These are phyloP conservation scores for Rhizopogon roseolus DNA, from an alignment of 768 basidiomycete genomes.

Conservation along the genomic window DNA sequence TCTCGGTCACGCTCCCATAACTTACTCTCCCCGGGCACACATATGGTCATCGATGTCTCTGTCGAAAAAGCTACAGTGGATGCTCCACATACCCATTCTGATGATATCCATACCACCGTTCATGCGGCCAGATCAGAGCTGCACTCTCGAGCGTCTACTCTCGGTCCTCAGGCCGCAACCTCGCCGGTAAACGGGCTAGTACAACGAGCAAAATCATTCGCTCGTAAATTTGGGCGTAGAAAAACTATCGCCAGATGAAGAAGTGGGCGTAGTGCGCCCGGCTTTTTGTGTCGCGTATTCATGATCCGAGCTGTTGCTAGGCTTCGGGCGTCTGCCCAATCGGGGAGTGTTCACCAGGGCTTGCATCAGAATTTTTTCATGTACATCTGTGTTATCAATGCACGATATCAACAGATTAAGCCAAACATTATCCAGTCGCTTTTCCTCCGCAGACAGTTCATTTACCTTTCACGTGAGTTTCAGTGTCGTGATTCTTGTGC, in stretches of 20 bases:
- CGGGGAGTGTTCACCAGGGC: not conserved
- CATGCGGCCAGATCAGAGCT: conserved; percentile 22
- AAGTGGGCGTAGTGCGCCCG: conserved; percentile 7
- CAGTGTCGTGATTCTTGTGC: conserved; percentile 21
- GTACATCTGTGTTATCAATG: conserved; percentile 13
- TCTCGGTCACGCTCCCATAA: conserved; percentile 37
- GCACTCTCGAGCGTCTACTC: conserved; percentile 32
- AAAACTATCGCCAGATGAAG: conserved; percentile 14
- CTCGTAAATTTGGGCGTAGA: conserved; percentile 40
- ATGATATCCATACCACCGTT: conserved; percentile 10
- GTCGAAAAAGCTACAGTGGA: conserved; percentile 39
- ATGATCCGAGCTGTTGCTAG: conserved; percentile 21
- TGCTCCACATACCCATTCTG: conserved; percentile 1
- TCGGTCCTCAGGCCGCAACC: conserved; percentile 21
- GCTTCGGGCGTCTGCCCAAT: conserved; percentile 15
- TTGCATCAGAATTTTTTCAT: conserved; percentile 17
- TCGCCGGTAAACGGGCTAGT: conserved; percentile 23
- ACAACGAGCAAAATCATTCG: conserved; percentile 35
- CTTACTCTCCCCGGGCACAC: conserved; percentile 25
- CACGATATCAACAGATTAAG: conserved; percentile 13
- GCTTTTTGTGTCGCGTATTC: not conserved
- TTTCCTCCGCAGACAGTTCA: not conserved
- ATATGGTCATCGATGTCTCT: conserved; percentile 42
- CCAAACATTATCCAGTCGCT: conserved; percentile 12
- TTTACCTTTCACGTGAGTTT: conserved; percentile 2